These are phyloP conservation scores for Panicum miliaceum DNA, from an alignment of 176 grass and related monocot species.

Conservation along the genomic window DNA sequence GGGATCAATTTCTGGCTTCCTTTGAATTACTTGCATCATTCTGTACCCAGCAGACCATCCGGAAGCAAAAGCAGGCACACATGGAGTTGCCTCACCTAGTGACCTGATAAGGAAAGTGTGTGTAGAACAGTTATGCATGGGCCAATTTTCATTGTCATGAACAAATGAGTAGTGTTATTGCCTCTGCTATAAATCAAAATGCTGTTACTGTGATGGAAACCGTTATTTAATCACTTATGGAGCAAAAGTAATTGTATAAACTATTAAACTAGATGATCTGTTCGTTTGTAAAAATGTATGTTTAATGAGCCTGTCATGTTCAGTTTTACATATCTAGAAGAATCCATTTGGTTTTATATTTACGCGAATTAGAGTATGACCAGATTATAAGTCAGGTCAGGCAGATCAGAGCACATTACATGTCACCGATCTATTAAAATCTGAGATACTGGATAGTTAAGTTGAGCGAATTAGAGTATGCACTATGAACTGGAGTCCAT, in stretches of 20 bases:
- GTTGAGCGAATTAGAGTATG: neutral
- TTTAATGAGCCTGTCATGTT: neutral
- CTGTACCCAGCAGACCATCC: constrained; percentile 48
- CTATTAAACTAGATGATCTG: too few species aligned
- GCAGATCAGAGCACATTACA: neutral
- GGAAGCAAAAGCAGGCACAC: constrained; percentile 44
- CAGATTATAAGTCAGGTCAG: neutral
- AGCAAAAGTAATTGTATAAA: neutral
- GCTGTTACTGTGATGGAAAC: neutral
- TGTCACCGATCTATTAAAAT: neutral
- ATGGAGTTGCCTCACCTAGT: constrained; percentile 45
- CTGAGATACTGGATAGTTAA: neutral
- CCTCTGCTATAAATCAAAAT: neutral
- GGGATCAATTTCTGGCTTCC: constrained; percentile 53
- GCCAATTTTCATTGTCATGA: neutral
- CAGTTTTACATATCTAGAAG: neutral
- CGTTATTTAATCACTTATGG: neutral
- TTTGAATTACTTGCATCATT: constrained; percentile 52
- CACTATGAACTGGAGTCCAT: neutral
- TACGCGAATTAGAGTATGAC: neutral
- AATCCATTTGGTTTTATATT: neutral
- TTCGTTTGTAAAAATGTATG: neutral
- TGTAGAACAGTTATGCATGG: neutral
- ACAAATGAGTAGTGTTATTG: neutral
- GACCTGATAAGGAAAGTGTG: neutral